Percentiles rank a stretch among this genome's conserved stretches.
Conservation (phyloP, 139 green algal species). For the Pleodorina starrii region DNA sequence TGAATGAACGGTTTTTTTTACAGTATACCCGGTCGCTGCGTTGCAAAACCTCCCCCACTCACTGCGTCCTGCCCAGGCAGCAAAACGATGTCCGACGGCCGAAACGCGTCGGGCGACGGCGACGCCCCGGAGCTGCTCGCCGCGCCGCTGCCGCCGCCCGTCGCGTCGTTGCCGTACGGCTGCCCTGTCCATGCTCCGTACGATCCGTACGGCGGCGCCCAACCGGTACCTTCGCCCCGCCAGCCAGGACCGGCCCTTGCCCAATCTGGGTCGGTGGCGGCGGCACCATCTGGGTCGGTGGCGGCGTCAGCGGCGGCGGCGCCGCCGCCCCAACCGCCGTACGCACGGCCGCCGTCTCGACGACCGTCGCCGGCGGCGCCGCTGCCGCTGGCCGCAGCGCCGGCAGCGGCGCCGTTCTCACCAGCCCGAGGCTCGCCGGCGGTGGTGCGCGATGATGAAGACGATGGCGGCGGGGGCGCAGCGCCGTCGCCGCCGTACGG, state of each 20-base stretch:
- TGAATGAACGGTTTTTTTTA: too few relatives aligned
- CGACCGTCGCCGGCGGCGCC: neutral
- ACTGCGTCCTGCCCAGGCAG: slow-evolving; percentile 50
- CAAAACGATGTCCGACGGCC: slow-evolving; percentile 58
- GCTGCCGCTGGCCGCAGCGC: neutral
- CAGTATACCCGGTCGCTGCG: too few relatives aligned
- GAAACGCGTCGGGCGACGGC: neutral
- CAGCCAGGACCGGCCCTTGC: neutral
- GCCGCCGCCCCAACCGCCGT: neutral
- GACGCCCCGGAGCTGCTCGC: neutral
- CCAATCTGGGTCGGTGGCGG: neutral
- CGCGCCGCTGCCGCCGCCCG: too few relatives aligned
- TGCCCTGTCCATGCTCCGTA: neutral
- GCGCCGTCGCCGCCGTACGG: neutral
- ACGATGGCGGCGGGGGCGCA: neutral
- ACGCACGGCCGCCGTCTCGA: too few relatives aligned
- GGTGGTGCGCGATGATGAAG: neutral
- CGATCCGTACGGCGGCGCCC: neutral
- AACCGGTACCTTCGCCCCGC: too few relatives aligned
- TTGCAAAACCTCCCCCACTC: too few relatives aligned
- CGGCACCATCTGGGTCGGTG: neutral
- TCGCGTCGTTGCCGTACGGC: too few relatives aligned
- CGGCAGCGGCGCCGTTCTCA: neutral
- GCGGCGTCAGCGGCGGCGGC: neutral
- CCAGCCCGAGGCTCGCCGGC: too few relatives aligned